Evolutionary conservation across 352 stramenopile genomes (phyloP), one percentile per base, ranked within the genome.

Genomic region (Phytophthora boehmeriae): DNA sequence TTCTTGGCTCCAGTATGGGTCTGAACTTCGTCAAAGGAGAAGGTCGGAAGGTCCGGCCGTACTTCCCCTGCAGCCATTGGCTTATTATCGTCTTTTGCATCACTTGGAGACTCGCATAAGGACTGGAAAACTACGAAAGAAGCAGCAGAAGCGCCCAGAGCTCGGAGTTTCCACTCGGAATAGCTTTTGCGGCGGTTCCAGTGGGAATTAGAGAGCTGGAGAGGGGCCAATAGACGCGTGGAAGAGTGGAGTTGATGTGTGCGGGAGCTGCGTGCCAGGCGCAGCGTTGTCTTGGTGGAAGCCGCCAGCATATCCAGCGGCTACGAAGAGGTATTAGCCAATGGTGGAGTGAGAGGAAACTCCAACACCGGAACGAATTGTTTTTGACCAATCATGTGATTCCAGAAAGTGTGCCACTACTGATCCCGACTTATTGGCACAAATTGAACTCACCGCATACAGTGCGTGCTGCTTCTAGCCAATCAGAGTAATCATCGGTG

Each of bases 1-100:
- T 80, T 86, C 49, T 89, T 78, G 22, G 78, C 75, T 13, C 78
- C 83, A 20, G 80, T 89, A 62, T 95, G 84, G 43, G 77, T 73
- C 52, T 91, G 78, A 42, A 95, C 84, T 17, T 93, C 71, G 3
- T 86, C 75, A 5, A 93, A 73, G 16, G 78, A 70, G 55, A 82
- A 93, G 14, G 79, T 92, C 11, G 84, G 86, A 1, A 93, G 69
- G 34, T 74, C 32, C 22, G 52, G 49, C 1, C 85, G 72, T 5
- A 71, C 59, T 39, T 77, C 50, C 0, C 83, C 83, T n/a, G 27
- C 55, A 10, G 73, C 44, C 8, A 56, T 66, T 1, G 55, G 22
- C n/a, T 14, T 48, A 20, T 5, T 32, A 25, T 69, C 54, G 23
- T 65, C 52, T 4, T 62, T 44, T 8, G 49, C 46, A 9, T 55